Percentiles rank a stretch among this genome's conserved stretches.
These are phyloP conservation scores for Neopestalotiopsis sp. DNA, from an alignment of 2,329 filamentous ascomycete species.

Conservation along the genomic window DNA sequence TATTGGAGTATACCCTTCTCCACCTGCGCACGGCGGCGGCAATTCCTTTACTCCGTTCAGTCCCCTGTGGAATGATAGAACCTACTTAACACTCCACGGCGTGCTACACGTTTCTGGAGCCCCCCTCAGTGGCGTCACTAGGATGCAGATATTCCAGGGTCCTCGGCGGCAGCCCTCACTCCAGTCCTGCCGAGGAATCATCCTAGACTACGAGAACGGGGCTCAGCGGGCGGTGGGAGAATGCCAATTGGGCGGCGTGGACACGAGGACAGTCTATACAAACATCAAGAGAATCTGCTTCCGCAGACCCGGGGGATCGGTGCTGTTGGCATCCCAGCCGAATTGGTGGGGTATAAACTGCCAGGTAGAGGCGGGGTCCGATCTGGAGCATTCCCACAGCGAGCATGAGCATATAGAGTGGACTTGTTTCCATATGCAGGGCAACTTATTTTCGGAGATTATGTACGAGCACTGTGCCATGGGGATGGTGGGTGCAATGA, in stretches of 20 bases:
- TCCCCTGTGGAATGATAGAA: background rate
- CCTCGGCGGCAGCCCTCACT: background rate
- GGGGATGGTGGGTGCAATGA: no score
- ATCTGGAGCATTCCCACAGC: no score
- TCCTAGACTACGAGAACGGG: slow-evolving; percentile 16
- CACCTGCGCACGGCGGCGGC: background rate
- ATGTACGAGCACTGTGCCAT: no score
- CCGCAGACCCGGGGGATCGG: background rate
- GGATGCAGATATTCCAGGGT: background rate
- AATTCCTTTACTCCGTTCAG: background rate
- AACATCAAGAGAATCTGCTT: background rate
- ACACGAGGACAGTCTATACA: background rate
- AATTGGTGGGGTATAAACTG: no score
- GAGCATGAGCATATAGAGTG: no score
- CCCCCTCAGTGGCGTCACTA: background rate
- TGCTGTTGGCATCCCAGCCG: no score
- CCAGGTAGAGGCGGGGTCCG: no score
- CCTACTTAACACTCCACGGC: background rate
- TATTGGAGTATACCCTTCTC: slow-evolving; percentile 2
- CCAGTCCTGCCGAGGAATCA: background rate
- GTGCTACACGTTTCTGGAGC: background rate
- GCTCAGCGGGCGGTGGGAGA: slow-evolving; percentile 12
- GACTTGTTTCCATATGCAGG: no score
- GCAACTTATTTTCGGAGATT: no score
- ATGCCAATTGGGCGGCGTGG: slow-evolving; percentile 9